Base-by-base conservation (phyloP, 208 protist species). In the Zelonia costaricensis region DNA sequence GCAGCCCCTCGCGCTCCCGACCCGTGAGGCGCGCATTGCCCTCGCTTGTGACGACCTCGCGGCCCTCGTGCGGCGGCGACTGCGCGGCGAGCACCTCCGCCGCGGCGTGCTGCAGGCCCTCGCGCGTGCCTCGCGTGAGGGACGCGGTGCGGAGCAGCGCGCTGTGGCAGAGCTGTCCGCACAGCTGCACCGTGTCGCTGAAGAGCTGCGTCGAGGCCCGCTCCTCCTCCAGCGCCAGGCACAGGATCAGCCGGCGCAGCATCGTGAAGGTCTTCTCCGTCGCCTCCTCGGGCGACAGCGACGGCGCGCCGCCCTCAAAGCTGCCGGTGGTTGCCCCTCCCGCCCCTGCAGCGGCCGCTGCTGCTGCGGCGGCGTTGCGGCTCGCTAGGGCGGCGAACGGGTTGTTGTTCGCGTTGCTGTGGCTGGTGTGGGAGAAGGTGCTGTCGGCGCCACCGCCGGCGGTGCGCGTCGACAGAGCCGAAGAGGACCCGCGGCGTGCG, bases 171-270 rank as follows among this genome's bases (percentile, higher is more conserved):
- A 84, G 62, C 45, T 73, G 64, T 0, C 43, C 27, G 35, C 68
- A 76, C 18, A 88, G 61, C 36, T 74, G 46, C 39, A 76, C 51
- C 15, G 66, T 71, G 42, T 88, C 81, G 46, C 60, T 51, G 74
- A 72, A 88, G 13, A 82, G 74, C 60, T 81, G 69, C 33, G 59
- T 47, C 39, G 69, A 76, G 16, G 58, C 65, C 16, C 77, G 77
- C 56, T 78, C 72, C 48, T 80, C 70, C 39, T 88, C 81, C 45
- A 76, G 54, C 27, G 75, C 56, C 15, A 88, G 70, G 45, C 73
- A 79, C 16, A 88, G 63, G 13, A 88, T 60, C n/a, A 84, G 64
- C 15, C 71, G 68, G 23, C 70, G 76, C 13, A 88, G 61, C 20
- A 74, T 36, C 40, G 40, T 20, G 22, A 80, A 63, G 7, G 62